Percentiles rank a stretch among this genome's conserved stretches.
phyloP scores from a whole-genome alignment of 345 rosid genomes.

The Fremontodendron californicum region DNA sequence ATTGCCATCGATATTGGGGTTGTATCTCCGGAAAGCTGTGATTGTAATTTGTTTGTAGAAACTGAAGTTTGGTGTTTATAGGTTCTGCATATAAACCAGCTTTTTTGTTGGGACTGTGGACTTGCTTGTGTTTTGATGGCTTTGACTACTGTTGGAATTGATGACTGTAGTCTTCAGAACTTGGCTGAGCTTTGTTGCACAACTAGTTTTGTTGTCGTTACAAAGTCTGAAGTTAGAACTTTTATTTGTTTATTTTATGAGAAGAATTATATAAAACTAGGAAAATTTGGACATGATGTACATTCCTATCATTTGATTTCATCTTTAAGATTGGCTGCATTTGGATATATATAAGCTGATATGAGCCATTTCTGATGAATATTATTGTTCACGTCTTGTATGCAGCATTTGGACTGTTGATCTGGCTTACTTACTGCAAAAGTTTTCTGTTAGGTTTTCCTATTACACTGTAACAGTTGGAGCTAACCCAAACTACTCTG shows the following conservation, averaged over 20 bases:
- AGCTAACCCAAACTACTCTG: slow-evolving; percentile 84
- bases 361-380: slow-evolving; percentile 14
- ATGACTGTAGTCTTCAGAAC: slow-evolving; percentile 44
- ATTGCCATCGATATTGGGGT: too few species aligned
- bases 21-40: not conserved
- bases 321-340: not conserved
- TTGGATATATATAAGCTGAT: slow-evolving; percentile 1
- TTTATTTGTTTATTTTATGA: not conserved
- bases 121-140: slow-evolving; percentile 90
- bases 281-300: not conserved
- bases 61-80: slow-evolving; percentile 20
- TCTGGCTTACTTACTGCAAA: slow-evolving; percentile 76
- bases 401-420: slow-evolving; percentile 95
- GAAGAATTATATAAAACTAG: not conserved
- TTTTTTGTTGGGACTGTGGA: slow-evolving; percentile 91
- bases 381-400: slow-evolving; percentile 20
- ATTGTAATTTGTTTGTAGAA: not conserved
- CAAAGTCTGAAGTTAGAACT: not conserved
- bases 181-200: slow-evolving; percentile 74
- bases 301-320: not conserved
- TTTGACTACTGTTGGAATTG: slow-evolving; percentile 65
- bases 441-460: slow-evolving; percentile 67
- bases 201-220: slow-evolving; percentile 47
- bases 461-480: slow-evolving; percentile 85
- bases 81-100: slow-evolving; percentile 83